Evolutionary conservation across 1,284 basidiomycete species (phyloP), one percentile per base, ranked within the genome.

Genomic region (Serendipita sp.): DNA sequence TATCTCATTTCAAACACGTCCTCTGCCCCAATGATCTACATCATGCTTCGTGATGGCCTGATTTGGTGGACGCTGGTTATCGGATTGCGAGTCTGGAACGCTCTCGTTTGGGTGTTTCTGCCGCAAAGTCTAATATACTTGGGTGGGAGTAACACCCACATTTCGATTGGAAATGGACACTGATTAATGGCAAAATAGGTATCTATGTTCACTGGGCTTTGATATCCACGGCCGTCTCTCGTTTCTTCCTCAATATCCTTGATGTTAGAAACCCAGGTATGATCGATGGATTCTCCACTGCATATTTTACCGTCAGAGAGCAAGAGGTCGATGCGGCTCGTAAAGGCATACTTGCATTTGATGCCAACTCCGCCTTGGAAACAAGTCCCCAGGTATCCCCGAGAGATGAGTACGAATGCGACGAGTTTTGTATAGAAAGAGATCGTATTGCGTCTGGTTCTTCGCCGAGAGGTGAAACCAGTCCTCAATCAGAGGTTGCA

Each of bases 211-310:
- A 26, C 1, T 58, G 53, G 53, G 53, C 53, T 10, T 32, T 58
- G 22, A 32, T 58, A n/a, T 58, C 53, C 15, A 30, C 53, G n/a
- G 17, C 32, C 30, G 32, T 58, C 6, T 58, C 53, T 17, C 22
- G 53, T 1, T 58, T 58, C 32, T 58, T 58, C 53, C 32, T 58
- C 5, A 58, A 58, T 26, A 58, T 58, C 30, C 53, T 58, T 8
- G 22, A 29, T 2, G 53, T 58, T 1, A 26, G 15, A 6, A 49
- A n/a, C 15, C 15, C 10, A 6, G 15, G 6, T 4, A 22, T 6
- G 15, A n/a, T 58, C 32, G 53, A 58, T 58, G 53, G 53, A n/a
- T 58, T 58, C 53, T 58, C 53, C 10, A 32, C 15, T 4, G 53
- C 17, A n/a, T 58, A 30, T 30, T 3, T 32, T 8, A 30, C 53